Evolutionary conservation across 1,139 yeast species (phyloP).

Genomic region (Candida mesenterica): DNA sequence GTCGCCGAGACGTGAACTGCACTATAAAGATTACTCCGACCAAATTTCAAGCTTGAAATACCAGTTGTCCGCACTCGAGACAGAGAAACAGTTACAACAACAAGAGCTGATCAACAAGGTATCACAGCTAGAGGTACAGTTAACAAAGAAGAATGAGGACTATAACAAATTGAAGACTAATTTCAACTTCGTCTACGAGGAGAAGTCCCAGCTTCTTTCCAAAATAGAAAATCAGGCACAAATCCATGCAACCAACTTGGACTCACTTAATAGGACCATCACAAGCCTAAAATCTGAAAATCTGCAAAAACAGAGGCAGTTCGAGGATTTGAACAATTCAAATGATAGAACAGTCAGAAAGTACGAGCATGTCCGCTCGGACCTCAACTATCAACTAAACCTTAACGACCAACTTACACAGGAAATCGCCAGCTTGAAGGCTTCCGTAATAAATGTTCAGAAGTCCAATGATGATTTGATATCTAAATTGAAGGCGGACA

Average conservation of each 20-base stretch:
- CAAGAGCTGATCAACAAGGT: slow-evolving; percentile 30
- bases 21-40: slow-evolving; percentile 13
- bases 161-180: slow-evolving; percentile 45
- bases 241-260: slow-evolving; percentile 37
- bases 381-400: slow-evolving; percentile 29
- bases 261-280: slow-evolving; percentile 34
- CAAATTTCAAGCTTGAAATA: slow-evolving; percentile 24
- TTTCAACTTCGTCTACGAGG: slow-evolving; percentile 55
- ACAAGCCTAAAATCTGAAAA: slow-evolving; percentile 19
- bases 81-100: slow-evolving; percentile 35
- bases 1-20: slow-evolving; percentile 25
- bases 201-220: slow-evolving; percentile 55
- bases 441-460: slow-evolving; percentile 21
- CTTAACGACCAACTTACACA: slow-evolving; percentile 31
- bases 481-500: slow-evolving; percentile 31
- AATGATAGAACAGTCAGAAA: slow-evolving; percentile 23
- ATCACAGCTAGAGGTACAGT: slow-evolving; percentile 27
- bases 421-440: slow-evolving; percentile 22
- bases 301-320: slow-evolving; percentile 13
- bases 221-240: slow-evolving; percentile 48
- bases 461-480: slow-evolving; percentile 49
- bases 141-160: slow-evolving; percentile 33
- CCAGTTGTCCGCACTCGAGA: slow-evolving; percentile 28
- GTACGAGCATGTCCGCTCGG: slow-evolving; percentile 32
- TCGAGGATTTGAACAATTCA: slow-evolving; percentile 24